Percentiles rank a stretch among this genome's conserved stretches.
Evolutionary conservation across 2,329 filamentous ascomycete species (phyloP).

Genomic region (Lachnellula subtilissima): DNA sequence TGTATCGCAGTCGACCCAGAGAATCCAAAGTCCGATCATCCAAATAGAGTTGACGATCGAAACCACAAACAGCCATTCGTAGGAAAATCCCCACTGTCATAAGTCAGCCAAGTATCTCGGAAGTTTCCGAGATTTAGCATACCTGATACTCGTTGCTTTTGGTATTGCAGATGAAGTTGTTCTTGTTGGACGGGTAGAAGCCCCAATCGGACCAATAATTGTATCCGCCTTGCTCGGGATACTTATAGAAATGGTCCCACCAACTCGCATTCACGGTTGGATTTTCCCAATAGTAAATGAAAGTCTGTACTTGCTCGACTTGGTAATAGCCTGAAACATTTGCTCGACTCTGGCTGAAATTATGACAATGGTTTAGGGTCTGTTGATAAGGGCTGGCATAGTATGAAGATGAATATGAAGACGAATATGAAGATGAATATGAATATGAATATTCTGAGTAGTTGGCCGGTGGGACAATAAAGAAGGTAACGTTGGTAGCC

Average conservation of each 20-base stretch:
- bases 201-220: slow-evolving; percentile 6
- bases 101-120: not conserved
- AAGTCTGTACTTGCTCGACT: not conserved
- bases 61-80: slow-evolving; percentile 11
- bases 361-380: too few relatives aligned
- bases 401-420: too few relatives aligned
- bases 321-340: not conserved
- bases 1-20: slow-evolving; percentile 13
- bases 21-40: slow-evolving; percentile 10
- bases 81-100: slow-evolving; percentile 14
- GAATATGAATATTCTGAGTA: too few relatives aligned
- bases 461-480: too few relatives aligned
- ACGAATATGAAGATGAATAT: too few relatives aligned
- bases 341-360: not conserved
- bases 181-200: slow-evolving; percentile 4
- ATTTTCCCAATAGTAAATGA: slow-evolving; percentile 3
- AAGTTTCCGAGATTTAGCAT: not conserved
- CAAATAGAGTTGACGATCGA: slow-evolving; percentile 5
- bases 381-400: too few relatives aligned
- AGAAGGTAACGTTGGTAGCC: too few relatives aligned
- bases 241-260: slow-evolving; percentile 4
- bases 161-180: slow-evolving; percentile 5
- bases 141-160: slow-evolving; percentile 5
- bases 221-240: not conserved
- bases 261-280: slow-evolving; percentile 4